These are phyloP conservation scores for Chlorella sp. DNA, from an alignment of 139 green algal species.

Conservation along the genomic window DNA sequence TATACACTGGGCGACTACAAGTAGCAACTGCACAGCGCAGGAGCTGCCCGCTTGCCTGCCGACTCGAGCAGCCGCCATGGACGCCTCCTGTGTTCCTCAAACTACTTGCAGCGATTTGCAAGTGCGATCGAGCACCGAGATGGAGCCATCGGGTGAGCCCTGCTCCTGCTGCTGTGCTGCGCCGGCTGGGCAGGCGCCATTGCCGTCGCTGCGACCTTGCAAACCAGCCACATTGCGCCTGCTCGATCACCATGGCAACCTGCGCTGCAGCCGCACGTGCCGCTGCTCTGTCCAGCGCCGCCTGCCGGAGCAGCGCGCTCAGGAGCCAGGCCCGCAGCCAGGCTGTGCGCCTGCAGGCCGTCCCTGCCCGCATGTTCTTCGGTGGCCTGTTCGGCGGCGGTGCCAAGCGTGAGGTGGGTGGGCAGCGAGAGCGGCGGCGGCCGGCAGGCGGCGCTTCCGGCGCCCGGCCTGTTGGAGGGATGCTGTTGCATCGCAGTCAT, in stretches of 20 bases:
- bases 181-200: background rate
- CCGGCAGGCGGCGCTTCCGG: background rate
- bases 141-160: too few species aligned
- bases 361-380: background rate
- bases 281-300: background rate
- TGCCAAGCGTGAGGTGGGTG: conserved; percentile 26
- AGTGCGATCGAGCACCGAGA: too few species aligned
- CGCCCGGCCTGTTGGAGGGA: background rate
- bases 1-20: too few species aligned
- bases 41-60: background rate
- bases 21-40: too few species aligned
- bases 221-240: background rate
- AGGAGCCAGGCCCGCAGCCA: background rate
- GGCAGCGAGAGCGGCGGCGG: background rate
- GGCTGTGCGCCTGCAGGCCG: background rate
- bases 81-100: too few species aligned
- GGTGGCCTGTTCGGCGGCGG: conserved; percentile 19
- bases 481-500: background rate
- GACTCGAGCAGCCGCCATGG: background rate
- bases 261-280: background rate
- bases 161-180: background rate
- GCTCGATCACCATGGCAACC: background rate
- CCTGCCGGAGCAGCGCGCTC: background rate
- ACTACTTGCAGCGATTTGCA: too few species aligned
- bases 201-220: too few species aligned